Evolutionary conservation across 2,329 filamentous ascomycete genomes (phyloP).

Genomic region (Apiospora sp.): DNA sequence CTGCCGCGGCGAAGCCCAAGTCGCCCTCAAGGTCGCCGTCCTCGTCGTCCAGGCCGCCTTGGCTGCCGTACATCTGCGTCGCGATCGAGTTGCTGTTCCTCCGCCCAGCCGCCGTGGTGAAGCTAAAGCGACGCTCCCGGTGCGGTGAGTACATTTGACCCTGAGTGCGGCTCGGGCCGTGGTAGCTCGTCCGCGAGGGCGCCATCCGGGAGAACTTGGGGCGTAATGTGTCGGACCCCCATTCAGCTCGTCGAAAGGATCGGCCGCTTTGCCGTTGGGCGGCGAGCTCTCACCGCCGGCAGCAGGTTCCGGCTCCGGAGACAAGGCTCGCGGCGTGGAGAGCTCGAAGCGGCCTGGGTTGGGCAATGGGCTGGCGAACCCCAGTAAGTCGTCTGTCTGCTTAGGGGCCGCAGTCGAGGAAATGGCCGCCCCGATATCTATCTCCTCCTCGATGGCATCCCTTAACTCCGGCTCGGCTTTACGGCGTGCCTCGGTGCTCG

Average conservation of each 20-base stretch:
- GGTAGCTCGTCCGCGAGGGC: slow-evolving; percentile 46
- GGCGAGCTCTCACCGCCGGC: not conserved
- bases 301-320: slow-evolving; percentile 39
- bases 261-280: slow-evolving; percentile 33
- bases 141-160: slow-evolving; percentile 53
- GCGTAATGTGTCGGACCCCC: slow-evolving; percentile 27
- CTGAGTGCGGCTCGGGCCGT: slow-evolving; percentile 51
- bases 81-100: slow-evolving; percentile 60
- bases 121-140: slow-evolving; percentile 63
- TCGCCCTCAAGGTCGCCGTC: slow-evolving; percentile 89
- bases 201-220: slow-evolving; percentile 24
- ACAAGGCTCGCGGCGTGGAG: slow-evolving; percentile 52
- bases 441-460: slow-evolving; percentile 76
- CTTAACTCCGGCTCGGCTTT: slow-evolving; percentile 59
- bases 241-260: slow-evolving; percentile 38
- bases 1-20: slow-evolving; percentile 90
- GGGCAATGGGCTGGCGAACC: slow-evolving; percentile 70
- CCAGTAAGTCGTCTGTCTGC: slow-evolving; percentile 72
- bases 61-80: slow-evolving; percentile 57
- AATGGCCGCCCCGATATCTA: slow-evolving; percentile 84
- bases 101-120: slow-evolving; percentile 56
- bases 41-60: slow-evolving; percentile 52
- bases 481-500: slow-evolving; percentile 84
- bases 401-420: slow-evolving; percentile 55
- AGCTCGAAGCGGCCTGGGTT: slow-evolving; percentile 81